Percentiles rank a stretch among this genome's conserved stretches.
These are phyloP conservation scores for Xylaria digitata DNA, from an alignment of 2,329 filamentous ascomycete genomes.

Conservation along the genomic window DNA sequence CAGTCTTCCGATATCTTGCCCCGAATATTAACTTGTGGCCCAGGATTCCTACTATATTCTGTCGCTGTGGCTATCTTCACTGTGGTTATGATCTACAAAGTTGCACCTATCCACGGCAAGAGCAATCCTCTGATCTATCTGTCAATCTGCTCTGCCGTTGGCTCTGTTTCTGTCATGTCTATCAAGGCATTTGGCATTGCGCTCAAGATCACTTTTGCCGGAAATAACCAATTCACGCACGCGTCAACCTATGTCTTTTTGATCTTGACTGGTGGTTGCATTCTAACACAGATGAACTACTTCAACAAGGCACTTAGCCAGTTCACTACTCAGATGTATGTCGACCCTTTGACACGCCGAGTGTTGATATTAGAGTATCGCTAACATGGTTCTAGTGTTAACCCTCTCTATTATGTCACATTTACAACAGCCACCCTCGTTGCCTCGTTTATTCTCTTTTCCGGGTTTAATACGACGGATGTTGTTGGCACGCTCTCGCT, in stretches of 20 bases:
- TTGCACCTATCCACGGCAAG: slow-evolving; percentile 90
- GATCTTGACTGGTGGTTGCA: slow-evolving; percentile 92
- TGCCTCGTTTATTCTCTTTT: slow-evolving; percentile 95
- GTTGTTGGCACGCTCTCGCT: slow-evolving; percentile 92
- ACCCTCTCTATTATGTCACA: slow-evolving; percentile 96
- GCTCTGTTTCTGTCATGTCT: slow-evolving; percentile 98
- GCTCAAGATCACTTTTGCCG: slow-evolving; percentile 90
- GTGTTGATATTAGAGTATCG: slow-evolving; percentile 5
- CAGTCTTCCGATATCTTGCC: background rate
- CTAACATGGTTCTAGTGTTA: slow-evolving; percentile 72
- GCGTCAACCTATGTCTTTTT: slow-evolving; percentile 98
- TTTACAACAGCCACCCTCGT: slow-evolving; percentile 95
- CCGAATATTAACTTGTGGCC: slow-evolving; percentile 40
- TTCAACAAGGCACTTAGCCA: slow-evolving; percentile 98
- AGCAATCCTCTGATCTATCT: slow-evolving; percentile 96
- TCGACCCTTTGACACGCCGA: background rate
- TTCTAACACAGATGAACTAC: slow-evolving; percentile 99
- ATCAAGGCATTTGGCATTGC: slow-evolving; percentile 99
- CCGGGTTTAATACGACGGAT: slow-evolving; percentile 94
- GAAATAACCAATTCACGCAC: slow-evolving; percentile 94
- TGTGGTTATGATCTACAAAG: slow-evolving; percentile 93
- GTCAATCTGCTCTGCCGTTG: slow-evolving; percentile 97
- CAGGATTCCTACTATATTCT: slow-evolving; percentile 92
- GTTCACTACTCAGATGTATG: slow-evolving; percentile 97
- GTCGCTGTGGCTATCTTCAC: slow-evolving; percentile 83